phyloP scores from a whole-genome alignment of 768 basidiomycete genomes.

The Podaxis carcinomalis region DNA sequence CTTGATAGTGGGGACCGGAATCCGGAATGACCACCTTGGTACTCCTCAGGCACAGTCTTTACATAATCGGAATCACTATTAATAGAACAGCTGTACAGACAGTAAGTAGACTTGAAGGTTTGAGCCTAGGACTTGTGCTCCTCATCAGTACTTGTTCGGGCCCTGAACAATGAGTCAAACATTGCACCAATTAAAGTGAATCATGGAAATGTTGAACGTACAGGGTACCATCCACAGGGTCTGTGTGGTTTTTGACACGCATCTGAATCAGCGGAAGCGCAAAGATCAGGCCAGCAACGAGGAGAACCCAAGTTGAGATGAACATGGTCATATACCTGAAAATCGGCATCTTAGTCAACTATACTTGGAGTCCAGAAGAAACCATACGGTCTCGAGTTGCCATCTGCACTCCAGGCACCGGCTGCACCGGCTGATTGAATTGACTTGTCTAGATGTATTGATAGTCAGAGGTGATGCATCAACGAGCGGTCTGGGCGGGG shows the following conservation, averaged over 20 bases:
- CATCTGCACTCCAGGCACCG: constrained; percentile 72
- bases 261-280: constrained; percentile 69
- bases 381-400: constrained; percentile 54
- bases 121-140: background rate
- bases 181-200: background rate
- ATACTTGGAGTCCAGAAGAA: background rate
- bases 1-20: no score
- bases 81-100: background rate
- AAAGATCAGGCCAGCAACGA: constrained; percentile 58
- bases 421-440: constrained; percentile 75
- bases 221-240: constrained; percentile 47
- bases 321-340: constrained; percentile 64
- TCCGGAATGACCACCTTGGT: no score
- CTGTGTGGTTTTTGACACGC: constrained; percentile 58
- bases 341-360: background rate
- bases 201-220: constrained; percentile 24
- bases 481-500: background rate
- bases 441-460: constrained; percentile 46
- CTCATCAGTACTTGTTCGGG: background rate
- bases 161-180: background rate
- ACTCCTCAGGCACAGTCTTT: no score
- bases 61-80: background rate
- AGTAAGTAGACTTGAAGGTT: background rate
- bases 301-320: constrained; percentile 65
- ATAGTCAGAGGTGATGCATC: background rate